phyloP scores from a whole-genome alignment of 2,329 filamentous ascomycete genomes.

The Pestalotiopsis sp. region DNA sequence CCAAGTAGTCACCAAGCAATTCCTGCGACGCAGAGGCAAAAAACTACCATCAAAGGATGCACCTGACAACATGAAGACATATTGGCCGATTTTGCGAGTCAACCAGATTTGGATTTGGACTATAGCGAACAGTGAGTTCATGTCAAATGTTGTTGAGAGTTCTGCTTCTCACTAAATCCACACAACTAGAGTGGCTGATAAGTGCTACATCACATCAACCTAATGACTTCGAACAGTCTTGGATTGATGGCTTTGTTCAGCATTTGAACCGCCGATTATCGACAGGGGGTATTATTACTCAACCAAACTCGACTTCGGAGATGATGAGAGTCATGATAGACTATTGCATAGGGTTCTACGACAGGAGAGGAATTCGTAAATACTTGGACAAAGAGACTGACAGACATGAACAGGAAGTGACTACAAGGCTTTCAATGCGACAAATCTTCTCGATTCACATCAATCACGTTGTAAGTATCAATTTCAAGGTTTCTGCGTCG shows the following conservation, averaged over 20 bases:
- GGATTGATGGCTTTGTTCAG: background rate
- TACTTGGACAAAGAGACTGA: too few relatives aligned
- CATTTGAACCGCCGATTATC: background rate
- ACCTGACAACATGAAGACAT: background rate
- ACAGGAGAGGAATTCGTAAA: too few relatives aligned
- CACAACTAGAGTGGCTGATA: background rate
- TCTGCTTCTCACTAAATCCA: background rate
- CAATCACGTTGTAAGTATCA: too few relatives aligned
- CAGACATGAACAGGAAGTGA: too few relatives aligned
- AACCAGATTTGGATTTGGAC: background rate
- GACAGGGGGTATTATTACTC: too few relatives aligned
- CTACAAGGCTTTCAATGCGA: too few relatives aligned
- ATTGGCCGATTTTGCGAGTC: background rate
- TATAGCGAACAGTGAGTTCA: background rate
- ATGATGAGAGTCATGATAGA: background rate
- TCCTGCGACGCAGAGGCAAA: background rate
- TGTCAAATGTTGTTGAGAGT: background rate
- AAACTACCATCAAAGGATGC: too few relatives aligned
- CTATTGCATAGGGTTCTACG: too few relatives aligned
- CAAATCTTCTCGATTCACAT: too few relatives aligned
- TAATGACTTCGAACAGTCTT: background rate
- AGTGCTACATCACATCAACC: background rate
- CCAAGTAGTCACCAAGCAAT: background rate
- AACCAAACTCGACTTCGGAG: too few relatives aligned
- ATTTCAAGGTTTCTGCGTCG: too few relatives aligned